phyloP scores from a whole-genome alignment of 441 rosid genomes.

The Lepidium campestre region DNA sequence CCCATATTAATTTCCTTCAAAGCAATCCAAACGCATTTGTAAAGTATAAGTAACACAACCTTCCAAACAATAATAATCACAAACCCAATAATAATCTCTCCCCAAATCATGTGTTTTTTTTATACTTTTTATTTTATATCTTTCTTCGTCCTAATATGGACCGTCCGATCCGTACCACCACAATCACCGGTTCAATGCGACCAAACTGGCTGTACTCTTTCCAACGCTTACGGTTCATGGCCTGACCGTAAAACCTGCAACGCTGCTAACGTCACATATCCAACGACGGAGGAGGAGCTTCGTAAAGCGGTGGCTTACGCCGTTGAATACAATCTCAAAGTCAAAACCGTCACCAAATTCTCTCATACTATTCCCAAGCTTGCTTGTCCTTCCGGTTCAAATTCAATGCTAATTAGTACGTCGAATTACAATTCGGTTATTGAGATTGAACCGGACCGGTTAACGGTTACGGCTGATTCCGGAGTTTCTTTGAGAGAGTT shows the following conservation, averaged over 20 bases:
- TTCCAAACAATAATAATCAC: neutral
- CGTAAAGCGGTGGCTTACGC: slow-evolving; percentile 58
- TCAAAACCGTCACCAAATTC: slow-evolving; percentile 62
- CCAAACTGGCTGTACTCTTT: slow-evolving; percentile 46
- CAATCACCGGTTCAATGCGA: slow-evolving; percentile 50
- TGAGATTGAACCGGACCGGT: slow-evolving; percentile 36
- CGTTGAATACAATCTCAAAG: slow-evolving; percentile 39
- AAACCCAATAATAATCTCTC: neutral
- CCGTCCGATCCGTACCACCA: slow-evolving; percentile 51
- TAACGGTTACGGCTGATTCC: slow-evolving; percentile 58
- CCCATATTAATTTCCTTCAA: neutral
- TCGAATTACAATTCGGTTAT: slow-evolving; percentile 36
- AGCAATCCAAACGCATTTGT: slow-evolving; percentile 3
- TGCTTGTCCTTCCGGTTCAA: slow-evolving; percentile 54
- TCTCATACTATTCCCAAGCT: slow-evolving; percentile 78
- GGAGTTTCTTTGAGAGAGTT: slow-evolving; percentile 58
- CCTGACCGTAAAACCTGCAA: slow-evolving; percentile 55
- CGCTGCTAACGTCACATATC: slow-evolving; percentile 44
- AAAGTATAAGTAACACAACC: neutral
- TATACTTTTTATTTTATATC: neutral
- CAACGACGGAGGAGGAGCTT: slow-evolving; percentile 67
- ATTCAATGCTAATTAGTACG: slow-evolving; percentile 63
- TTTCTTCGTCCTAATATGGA: neutral
- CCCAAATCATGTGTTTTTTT: slow-evolving; percentile 1
- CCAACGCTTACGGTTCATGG: slow-evolving; percentile 76